These are phyloP conservation scores for Fusarium setosum DNA, from an alignment of 2,329 filamentous ascomycete species.

Conservation along the genomic window DNA sequence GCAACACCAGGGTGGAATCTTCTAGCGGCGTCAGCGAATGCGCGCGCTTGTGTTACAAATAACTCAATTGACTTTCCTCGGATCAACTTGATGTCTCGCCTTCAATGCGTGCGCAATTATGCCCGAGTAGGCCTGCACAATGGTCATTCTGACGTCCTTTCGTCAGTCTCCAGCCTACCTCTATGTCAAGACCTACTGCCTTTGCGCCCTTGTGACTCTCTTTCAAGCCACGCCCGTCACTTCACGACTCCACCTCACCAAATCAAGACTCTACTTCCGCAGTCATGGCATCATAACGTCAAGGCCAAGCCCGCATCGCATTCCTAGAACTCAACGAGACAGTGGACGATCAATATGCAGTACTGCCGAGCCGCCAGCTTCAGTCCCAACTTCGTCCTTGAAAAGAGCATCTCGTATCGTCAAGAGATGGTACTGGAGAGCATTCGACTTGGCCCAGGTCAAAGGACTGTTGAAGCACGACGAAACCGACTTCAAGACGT, in stretches of 20 bases:
- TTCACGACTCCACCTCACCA: conserved; percentile 16
- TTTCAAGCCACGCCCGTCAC: conserved; percentile 36
- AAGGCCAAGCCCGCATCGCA: neutral
- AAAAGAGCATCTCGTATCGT: neutral
- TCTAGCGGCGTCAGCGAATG: too few relatives aligned
- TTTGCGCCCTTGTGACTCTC: conserved; percentile 36
- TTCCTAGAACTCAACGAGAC: accelerated
- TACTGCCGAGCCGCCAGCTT: accelerated
- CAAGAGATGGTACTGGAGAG: conserved; percentile 30
- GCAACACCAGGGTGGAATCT: too few relatives aligned
- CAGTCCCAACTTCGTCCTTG: accelerated
- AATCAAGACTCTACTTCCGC: neutral
- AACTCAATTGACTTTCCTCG: too few relatives aligned
- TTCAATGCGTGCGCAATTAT: neutral
- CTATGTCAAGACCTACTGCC: conserved; percentile 37
- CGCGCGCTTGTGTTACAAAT: too few relatives aligned
- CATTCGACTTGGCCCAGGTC: conserved; percentile 25
- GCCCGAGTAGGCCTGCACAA: neutral
- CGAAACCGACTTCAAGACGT: conserved; percentile 18
- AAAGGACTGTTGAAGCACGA: conserved; percentile 23
- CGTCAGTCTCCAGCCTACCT: conserved; percentile 40
- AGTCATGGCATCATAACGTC: neutral
- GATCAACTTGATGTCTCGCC: neutral
- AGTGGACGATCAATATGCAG: accelerated
- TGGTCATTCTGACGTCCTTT: conserved; percentile 37